These are phyloP conservation scores for Lichtheimia ornata DNA, from an alignment of 371 early-diverging fungal species.

Conservation along the genomic window DNA sequence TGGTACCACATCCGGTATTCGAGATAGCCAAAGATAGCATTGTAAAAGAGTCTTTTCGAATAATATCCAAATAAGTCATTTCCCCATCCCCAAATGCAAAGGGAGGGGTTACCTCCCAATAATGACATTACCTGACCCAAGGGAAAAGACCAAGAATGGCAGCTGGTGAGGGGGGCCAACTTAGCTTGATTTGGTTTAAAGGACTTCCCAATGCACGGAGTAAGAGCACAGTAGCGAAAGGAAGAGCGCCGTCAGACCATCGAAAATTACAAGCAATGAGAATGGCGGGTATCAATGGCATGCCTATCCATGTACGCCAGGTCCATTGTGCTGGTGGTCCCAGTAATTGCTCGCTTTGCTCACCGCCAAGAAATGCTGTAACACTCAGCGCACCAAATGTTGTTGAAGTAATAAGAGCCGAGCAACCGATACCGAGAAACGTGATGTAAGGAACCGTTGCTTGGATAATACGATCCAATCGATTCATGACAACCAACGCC, in stretches of 20 bases:
- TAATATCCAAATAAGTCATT: too few relatives aligned
- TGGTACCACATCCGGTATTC: too few relatives aligned
- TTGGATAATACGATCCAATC: slow-evolving; percentile 58
- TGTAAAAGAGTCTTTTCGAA: too few relatives aligned
- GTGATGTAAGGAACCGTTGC: slow-evolving; percentile 67
- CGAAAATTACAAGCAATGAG: slow-evolving; percentile 60
- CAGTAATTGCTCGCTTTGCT: slow-evolving; percentile 65
- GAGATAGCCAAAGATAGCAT: too few relatives aligned
- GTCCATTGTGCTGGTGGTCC: slow-evolving; percentile 64
- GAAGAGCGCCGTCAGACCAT: slow-evolving; percentile 44
- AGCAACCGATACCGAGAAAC: slow-evolving; percentile 64
- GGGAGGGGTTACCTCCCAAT: too few relatives aligned
- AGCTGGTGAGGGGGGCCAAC: slow-evolving; percentile 58
- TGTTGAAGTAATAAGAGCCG: slow-evolving; percentile 57
- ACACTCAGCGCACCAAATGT: slow-evolving; percentile 74
- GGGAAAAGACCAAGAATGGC: slow-evolving; percentile 58
- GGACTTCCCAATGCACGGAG: slow-evolving; percentile 21
- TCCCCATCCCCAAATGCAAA: too few relatives aligned
- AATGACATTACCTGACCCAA: slow-evolving; percentile 44
- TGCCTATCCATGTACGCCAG: slow-evolving; percentile 67
- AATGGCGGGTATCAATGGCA: slow-evolving; percentile 66
- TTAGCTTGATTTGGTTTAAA: slow-evolving; percentile 27
- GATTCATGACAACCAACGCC: slow-evolving; percentile 50
- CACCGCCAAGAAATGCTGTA: slow-evolving; percentile 65
- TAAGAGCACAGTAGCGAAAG: slow-evolving; percentile 31